Percentiles rank a stretch among this genome's conserved stretches.
Evolutionary conservation across 2,329 filamentous ascomycete species (phyloP).

Genomic region (Metarhizium brunneum): DNA sequence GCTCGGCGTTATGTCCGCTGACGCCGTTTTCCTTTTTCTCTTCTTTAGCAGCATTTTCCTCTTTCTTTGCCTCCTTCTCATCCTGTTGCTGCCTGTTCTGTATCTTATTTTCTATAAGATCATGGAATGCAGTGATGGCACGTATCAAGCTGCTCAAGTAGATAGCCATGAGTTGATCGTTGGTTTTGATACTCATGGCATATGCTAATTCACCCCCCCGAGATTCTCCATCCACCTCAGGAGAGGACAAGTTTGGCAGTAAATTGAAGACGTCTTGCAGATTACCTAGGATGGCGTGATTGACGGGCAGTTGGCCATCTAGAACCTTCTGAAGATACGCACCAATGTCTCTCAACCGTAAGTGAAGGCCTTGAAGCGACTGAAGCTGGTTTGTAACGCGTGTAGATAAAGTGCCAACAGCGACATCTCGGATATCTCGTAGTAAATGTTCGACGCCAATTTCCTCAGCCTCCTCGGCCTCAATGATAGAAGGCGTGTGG

Average conservation of each 20-base stretch:
- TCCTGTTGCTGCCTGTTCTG: constrained; percentile 97
- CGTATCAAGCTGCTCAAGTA: constrained; percentile 95
- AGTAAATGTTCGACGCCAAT: constrained; percentile 97
- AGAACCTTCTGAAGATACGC: constrained; percentile 94
- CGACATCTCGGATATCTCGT: constrained; percentile 95
- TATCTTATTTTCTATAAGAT: constrained; percentile 99
- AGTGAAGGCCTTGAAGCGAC: constrained; percentile 89
- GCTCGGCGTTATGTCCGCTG: constrained; percentile 30
- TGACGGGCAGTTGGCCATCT: constrained; percentile 84
- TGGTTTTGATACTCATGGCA: constrained; percentile 98
- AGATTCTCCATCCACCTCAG: constrained; percentile 54
- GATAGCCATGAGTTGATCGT: constrained; percentile 97
- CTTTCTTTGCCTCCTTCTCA: constrained; percentile 83
- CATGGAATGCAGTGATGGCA: constrained; percentile 97
- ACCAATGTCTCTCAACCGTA: constrained; percentile 90
- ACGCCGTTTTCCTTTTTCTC: constrained; percentile 44
- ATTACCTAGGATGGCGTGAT: constrained; percentile 94
- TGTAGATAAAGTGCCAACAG: constrained; percentile 91
- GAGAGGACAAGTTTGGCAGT: constrained; percentile 87
- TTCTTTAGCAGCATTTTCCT: constrained; percentile 51
- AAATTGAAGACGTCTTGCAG: constrained; percentile 99
- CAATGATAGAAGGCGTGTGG: constrained; percentile 95
- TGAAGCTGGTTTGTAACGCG: constrained; percentile 96
- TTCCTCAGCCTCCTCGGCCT: constrained; percentile 97
- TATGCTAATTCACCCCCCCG: constrained; percentile 81